phyloP scores from a whole-genome alignment of 1,284 basidiomycete genomes.

The Ganoderma sinense region DNA sequence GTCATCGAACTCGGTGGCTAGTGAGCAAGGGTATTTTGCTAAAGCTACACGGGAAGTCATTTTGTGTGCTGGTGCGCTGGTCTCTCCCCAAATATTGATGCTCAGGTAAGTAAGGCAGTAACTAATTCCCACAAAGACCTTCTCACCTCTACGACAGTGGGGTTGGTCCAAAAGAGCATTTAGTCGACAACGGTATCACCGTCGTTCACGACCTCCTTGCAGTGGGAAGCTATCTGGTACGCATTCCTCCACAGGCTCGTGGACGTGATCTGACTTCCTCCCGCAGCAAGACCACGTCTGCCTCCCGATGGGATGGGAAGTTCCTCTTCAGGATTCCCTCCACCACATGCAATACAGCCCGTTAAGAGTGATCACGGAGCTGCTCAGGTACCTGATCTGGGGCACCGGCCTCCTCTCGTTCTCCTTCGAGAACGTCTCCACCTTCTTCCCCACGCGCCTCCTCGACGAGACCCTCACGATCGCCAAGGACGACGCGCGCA shows the following conservation, averaged over 20 bases:
- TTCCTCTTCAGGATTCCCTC: constrained; percentile 39
- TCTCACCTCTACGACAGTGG: constrained; percentile 24
- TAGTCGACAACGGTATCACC: constrained; percentile 37
- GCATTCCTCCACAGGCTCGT: not conserved
- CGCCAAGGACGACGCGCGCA: constrained; percentile 16
- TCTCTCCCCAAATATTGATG: constrained; percentile 43
- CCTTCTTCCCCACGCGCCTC: constrained; percentile 37
- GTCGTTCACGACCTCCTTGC: constrained; percentile 41
- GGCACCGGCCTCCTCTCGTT: constrained; percentile 40
- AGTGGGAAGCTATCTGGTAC: constrained; percentile 40
- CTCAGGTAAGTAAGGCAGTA: constrained; percentile 36
- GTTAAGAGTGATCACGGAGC: constrained; percentile 34
- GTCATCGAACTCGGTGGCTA: constrained; percentile 7
- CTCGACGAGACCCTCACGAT: constrained; percentile 30
- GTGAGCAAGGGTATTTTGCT: constrained; percentile 22
- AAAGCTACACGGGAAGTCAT: constrained; percentile 40
- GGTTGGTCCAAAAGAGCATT: constrained; percentile 39
- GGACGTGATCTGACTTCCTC: not conserved
- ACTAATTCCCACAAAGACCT: too few relatives aligned
- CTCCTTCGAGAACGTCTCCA: constrained; percentile 38
- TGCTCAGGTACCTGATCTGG: constrained; percentile 39
- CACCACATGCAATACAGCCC: constrained; percentile 28
- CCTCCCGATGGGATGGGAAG: constrained; percentile 14
- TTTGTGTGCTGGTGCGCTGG: constrained; percentile 42
- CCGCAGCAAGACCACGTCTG: constrained; percentile 38